Percentiles rank a stretch among this genome's conserved stretches.
These are phyloP conservation scores for Cystobasidiaceae sp. DNA, from an alignment of 1,284 basidiomycete species.

Conservation along the genomic window DNA sequence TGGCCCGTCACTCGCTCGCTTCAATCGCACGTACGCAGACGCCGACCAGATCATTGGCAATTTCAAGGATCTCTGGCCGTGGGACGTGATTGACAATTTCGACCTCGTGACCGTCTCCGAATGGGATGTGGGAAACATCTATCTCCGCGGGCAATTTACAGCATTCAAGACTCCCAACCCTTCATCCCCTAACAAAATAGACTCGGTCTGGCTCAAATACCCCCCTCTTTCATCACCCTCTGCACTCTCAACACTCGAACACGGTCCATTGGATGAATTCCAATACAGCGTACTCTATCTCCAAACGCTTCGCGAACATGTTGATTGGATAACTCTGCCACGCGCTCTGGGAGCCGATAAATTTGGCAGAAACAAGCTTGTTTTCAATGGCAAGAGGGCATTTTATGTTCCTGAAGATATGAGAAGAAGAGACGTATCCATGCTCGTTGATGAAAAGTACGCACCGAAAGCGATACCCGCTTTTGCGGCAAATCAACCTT, in stretches of 20 bases:
- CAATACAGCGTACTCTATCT: slow-evolving; percentile 8
- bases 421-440: slow-evolving; percentile 4
- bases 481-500: slow-evolving; percentile 3
- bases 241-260: background rate
- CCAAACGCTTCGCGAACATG: background rate
- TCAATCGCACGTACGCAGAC: background rate
- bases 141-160: slow-evolving; percentile 25
- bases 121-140: background rate
- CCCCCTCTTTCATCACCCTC: background rate
- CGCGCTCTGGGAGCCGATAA: slow-evolving; percentile 13
- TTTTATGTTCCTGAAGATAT: slow-evolving; percentile 25
- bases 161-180: slow-evolving; percentile 6
- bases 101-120: slow-evolving; percentile 18
- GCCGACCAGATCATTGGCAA: slow-evolving; percentile 21
- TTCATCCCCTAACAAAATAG: too few relatives aligned
- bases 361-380: slow-evolving; percentile 19
- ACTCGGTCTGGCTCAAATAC: slow-evolving; percentile 17
- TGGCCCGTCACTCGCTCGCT: too few relatives aligned
- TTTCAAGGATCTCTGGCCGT: slow-evolving; percentile 24
- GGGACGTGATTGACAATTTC: slow-evolving; percentile 19
- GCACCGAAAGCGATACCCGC: background rate
- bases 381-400: slow-evolving; percentile 9
- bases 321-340: slow-evolving; percentile 19
- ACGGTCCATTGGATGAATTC: slow-evolving; percentile 11
- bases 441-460: background rate